A percentile compares a stretch with the other conserved stretches of the same genome.
Evolutionary conservation across 352 stramenopile genomes (phyloP).

Genomic region (Phytophthora citrophthora): DNA sequence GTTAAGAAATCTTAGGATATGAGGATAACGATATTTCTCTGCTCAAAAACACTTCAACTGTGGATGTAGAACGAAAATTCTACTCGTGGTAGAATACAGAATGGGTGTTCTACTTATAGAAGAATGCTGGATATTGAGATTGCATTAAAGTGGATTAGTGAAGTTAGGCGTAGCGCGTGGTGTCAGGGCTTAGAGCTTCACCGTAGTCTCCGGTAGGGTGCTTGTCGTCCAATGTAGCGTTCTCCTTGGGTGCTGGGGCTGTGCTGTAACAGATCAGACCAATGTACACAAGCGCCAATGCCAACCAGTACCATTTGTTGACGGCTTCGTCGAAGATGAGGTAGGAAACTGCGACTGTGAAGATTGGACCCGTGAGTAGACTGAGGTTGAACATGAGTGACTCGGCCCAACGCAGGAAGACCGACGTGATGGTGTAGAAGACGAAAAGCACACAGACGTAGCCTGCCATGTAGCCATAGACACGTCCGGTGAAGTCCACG

Average conservation of each 20-base stretch:
- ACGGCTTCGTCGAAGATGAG: conserved; percentile 63
- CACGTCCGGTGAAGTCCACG: conserved; percentile 49
- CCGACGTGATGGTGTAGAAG: conserved; percentile 68
- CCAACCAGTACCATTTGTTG: conserved; percentile 70
- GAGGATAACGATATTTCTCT: not conserved
- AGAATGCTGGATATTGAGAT: no score
- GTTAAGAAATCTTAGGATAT: no score
- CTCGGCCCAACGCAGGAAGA: conserved; percentile 66
- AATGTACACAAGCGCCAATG: conserved; percentile 63
- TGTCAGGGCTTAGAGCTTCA: conserved; percentile 24
- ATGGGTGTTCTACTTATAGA: no score
- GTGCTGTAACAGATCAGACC: conserved; percentile 57
- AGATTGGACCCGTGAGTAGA: conserved; percentile 62
- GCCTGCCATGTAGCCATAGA: conserved; percentile 65
- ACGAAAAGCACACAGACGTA: conserved; percentile 64
- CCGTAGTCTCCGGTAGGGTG: conserved; percentile 18
- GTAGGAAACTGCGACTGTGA: conserved; percentile 65
- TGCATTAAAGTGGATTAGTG: not conserved
- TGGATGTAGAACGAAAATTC: no score
- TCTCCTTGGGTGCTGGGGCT: conserved; percentile 41
- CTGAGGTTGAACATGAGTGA: conserved; percentile 77
- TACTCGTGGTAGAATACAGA: no score
- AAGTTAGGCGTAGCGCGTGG: conserved; percentile 25
- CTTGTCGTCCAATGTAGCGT: conserved; percentile 20
- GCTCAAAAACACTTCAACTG: not conserved